Evolutionary conservation across 2,329 filamentous ascomycete genomes (phyloP).

Genomic region (Volutella citrinella): DNA sequence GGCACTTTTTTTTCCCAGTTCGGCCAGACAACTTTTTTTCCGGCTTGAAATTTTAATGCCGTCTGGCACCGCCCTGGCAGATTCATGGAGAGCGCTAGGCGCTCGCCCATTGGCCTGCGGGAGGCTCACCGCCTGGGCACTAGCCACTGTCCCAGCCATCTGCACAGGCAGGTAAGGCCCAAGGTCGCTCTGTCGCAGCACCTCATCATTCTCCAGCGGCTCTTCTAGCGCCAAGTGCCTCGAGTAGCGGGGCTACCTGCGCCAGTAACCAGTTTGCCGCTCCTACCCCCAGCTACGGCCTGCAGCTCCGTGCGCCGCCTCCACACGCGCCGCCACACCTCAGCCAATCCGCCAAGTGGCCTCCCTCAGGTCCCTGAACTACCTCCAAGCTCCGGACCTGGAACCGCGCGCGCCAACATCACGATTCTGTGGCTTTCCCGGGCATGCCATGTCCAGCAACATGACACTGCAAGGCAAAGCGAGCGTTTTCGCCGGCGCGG

Average conservation of each 20-base stretch:
- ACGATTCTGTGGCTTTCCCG: no score
- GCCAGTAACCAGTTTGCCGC: no score
- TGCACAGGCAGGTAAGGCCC: constrained; percentile 12
- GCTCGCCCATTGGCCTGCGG: constrained; percentile 4
- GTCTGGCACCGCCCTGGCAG: constrained; percentile 23
- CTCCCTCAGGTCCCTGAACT: constrained; percentile 15
- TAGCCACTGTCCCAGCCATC: constrained; percentile 8
- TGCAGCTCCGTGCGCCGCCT: no score
- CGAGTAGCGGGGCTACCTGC: no score
- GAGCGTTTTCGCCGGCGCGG: constrained; percentile 70
- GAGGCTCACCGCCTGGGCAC: constrained; percentile 22
- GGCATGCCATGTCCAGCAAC: constrained; percentile 34
- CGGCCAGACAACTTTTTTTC: constrained; percentile 31
- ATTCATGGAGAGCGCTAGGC: constrained; percentile 11
- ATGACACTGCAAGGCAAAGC: constrained; percentile 41
- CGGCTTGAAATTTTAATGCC: constrained; percentile 34
- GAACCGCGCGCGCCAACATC: constrained; percentile 20
- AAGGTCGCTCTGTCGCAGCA: no score
- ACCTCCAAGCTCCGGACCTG: constrained; percentile 18
- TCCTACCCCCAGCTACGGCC: no score
- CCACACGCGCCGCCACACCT: no score
- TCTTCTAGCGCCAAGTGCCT: constrained; percentile 17
- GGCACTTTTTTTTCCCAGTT: constrained; percentile 30
- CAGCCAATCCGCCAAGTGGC: constrained; percentile 30
- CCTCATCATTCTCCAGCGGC: constrained; percentile 14